Base-by-base conservation (phyloP, 768 basidiomycete species). In the Exidia glandulosa region DNA sequence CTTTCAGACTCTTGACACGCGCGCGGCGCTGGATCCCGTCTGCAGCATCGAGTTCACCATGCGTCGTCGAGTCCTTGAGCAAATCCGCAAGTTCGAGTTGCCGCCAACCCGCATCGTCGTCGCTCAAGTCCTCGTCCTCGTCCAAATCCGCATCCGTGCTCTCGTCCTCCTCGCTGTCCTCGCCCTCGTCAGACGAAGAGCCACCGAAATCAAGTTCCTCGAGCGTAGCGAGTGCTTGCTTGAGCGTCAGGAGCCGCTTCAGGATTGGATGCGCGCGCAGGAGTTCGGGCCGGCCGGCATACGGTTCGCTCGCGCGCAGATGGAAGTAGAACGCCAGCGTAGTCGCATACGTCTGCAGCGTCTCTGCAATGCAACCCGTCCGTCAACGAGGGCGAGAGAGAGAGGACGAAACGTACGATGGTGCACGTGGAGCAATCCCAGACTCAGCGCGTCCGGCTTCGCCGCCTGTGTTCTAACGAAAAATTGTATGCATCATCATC, bases 301-400 rank as follows among this genome's bases (percentile, higher is more conserved):
- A 84, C 72, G 87, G 81, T 62, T 81, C 76, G 41, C 79, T 80
- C 27, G 88, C 77, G 19, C 89, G 83, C n/a, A 98, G 78, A 70
- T 94, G 84, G 41, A 98, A 75, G 74, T 95, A 97, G 74, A 94
- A 97, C 1, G 94, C 89, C 50, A 98, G 84, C 2, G 85, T 86
- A 0, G 93, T 90, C 23, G 90, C 80, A 68, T 98, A 98, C 9
- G 94, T 91, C 36, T 96, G 75, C 2, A 95, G 77, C 1, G 93
- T 81, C 77, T 98, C 94, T 97, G 70, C 31, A 63, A 57, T 19
- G 27, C 61, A 23, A 36, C 34, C 36, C 37, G 47, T 29, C 41
- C 59, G 23, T 32, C 2, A n/a, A n/a, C n/a, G n/a, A n/a, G 58
- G 45, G 33, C 16, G 33, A 16, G 59, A 36, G 9, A 23, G 50